Conservation (phyloP, 2,329 filamentous ascomycete species). For the Chaetothyriales sp. region DNA sequence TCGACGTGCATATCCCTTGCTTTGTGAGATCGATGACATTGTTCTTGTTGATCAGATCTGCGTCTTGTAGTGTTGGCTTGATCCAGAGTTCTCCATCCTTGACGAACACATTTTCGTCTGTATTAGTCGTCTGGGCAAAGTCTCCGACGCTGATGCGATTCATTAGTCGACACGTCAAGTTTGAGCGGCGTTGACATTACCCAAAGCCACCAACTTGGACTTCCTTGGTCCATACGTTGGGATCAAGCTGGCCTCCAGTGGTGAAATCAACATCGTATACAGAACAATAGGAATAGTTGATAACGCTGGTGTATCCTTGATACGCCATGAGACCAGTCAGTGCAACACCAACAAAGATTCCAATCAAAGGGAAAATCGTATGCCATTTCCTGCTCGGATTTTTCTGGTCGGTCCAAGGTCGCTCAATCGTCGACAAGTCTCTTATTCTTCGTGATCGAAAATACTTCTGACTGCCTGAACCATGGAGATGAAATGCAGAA, state of each 20-base stretch:
- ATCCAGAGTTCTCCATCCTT: constrained; percentile 57
- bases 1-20: constrained; percentile 55
- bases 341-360: constrained; percentile 53
- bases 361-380: constrained; percentile 62
- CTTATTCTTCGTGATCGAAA: constrained; percentile 61
- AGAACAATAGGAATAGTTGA: constrained; percentile 59
- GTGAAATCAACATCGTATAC: constrained; percentile 56
- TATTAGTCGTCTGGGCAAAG: constrained; percentile 62
- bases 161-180: not conserved
- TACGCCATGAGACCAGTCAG: constrained; percentile 60
- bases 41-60: constrained; percentile 50
- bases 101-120: constrained; percentile 61
- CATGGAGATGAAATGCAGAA: constrained; percentile 4
- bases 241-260: constrained; percentile 37
- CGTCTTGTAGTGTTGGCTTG: constrained; percentile 64
- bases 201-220: constrained; percentile 40
- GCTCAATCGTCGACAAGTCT: constrained; percentile 54
- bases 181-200: constrained; percentile 36
- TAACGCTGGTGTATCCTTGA: constrained; percentile 58
- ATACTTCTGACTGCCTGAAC: constrained; percentile 1
- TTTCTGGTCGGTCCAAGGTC: constrained; percentile 61
- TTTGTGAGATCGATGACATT: constrained; percentile 54
- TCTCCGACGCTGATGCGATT: constrained; percentile 50
- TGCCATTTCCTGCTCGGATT: constrained; percentile 78
- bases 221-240: constrained; percentile 53